Evolutionary conservation across 1,284 basidiomycete genomes (phyloP).

Genomic region (Singerocomus rubriflavus): DNA sequence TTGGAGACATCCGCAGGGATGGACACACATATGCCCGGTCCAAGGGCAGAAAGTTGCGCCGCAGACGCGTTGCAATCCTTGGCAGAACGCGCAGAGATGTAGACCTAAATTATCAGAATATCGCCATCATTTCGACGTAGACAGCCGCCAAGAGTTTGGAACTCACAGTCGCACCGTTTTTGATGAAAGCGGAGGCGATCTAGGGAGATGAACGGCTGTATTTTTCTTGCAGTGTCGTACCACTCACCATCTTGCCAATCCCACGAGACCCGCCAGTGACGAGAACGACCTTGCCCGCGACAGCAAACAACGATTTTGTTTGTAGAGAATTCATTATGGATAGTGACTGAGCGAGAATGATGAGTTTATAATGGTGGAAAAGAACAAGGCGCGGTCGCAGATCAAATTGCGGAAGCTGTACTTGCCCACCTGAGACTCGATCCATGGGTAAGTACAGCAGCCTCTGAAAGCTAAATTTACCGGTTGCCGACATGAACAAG

Average conservation of each 20-base stretch:
- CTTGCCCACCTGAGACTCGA: neutral
- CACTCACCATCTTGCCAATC: constrained; percentile 64
- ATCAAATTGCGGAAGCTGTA: constrained; percentile 3
- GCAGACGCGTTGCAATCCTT: constrained; percentile 59
- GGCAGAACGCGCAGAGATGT: constrained; percentile 63
- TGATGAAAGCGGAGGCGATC: constrained; percentile 67
- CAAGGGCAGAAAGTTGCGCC: constrained; percentile 49
- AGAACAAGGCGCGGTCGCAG: neutral
- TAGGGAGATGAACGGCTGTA: constrained; percentile 24
- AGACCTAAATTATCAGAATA: constrained; percentile 43
- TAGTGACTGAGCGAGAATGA: neutral
- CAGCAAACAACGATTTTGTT: constrained; percentile 49
- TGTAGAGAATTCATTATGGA: constrained; percentile 40
- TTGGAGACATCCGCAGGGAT: constrained; percentile 62
- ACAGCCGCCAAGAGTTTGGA: neutral
- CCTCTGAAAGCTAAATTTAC: constrained; percentile 7
- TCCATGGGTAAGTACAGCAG: too few species aligned
- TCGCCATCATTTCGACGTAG: neutral
- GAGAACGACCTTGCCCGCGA: constrained; percentile 60
- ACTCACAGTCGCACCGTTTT: constrained; percentile 59
- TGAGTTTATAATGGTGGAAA: neutral
- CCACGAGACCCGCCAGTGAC: constrained; percentile 73
- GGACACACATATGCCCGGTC: constrained; percentile 55
- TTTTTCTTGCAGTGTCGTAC: neutral
- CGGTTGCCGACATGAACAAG: constrained; percentile 8